Base-by-base conservation (phyloP, 331 rosid species). In the Acacia pycnantha region DNA sequence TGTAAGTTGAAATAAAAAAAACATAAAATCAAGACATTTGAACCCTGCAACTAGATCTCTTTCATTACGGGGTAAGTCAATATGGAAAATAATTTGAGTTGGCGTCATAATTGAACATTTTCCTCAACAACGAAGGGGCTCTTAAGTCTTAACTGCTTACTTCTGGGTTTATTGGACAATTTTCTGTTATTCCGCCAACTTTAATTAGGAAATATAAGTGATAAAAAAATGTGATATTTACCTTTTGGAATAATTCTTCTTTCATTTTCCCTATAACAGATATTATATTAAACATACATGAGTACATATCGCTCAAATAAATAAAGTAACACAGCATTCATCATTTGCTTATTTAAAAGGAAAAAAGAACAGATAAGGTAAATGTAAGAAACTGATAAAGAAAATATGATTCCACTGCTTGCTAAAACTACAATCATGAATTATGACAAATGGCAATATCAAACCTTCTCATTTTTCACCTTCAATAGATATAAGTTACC, bases 241-340 rank as follows among this genome's bases (percentile, higher is more conserved):
- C 67, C 67, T 61, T 61, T 61, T 61, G 67, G 37, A 10, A 26
- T 26, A 24, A 11, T 12, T 61, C 67, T 86, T 94, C 98, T 87
- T 88, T 94, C 97, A 93, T 86, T 82, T 93, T 92, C 75, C 79
- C 87, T 61, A 12, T 12, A 26, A 12, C 16, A 26, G 67, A 61
- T 61, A 61, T 4, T 61, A 61, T 12, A 26, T 61, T 61, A 24
- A 26, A 24, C 33, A 12, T 61, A 61, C 18, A 26, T 12, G 44
- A 83, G 62, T 67, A 83, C 33, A 53, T 33, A 44, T 33, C 14
- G 65, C 70, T 71, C 54, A 35, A 66, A 66, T 35, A 76, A 66
- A 35, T 33, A 66, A 33, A 33, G 44, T 19, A 35, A 35, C 35
- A 33, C 21, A 66, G 72, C 19, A 19, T 21, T 65, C 6, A 21